Conservation (phyloP, 495 filamentous ascomycete genomes). For the Tuber melanosporum region DNA sequence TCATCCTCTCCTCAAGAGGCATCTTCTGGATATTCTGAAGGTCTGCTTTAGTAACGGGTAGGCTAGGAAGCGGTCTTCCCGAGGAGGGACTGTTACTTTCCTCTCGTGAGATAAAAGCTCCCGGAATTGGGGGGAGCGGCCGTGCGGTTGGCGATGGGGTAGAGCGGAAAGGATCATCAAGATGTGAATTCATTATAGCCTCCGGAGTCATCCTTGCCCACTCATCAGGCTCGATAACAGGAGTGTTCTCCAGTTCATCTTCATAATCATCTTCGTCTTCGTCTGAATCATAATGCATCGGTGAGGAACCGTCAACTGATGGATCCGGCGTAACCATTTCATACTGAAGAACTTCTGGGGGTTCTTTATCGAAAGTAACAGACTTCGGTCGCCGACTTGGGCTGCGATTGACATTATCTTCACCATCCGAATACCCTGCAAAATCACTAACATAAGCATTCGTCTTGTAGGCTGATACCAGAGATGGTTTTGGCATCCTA, state of each 20-base stretch:
- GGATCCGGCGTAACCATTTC: conserved; percentile 94
- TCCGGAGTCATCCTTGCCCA: conserved; percentile 75
- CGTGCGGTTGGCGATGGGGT: conserved; percentile 41
- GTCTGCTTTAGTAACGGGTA: conserved; percentile 43
- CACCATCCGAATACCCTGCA: conserved; percentile 62
- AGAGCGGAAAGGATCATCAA: conserved; percentile 60
- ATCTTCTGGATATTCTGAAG: conserved; percentile 43
- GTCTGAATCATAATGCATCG: conserved; percentile 80
- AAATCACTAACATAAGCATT: conserved; percentile 61
- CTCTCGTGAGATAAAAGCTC: conserved; percentile 26
- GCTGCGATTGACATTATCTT: conserved; percentile 57
- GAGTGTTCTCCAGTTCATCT: conserved; percentile 93
- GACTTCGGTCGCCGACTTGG: conserved; percentile 83
- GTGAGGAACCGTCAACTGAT: conserved; percentile 79
- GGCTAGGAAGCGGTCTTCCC: conserved; percentile 37
- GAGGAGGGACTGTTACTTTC: conserved; percentile 47
- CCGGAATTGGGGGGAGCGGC: conserved; percentile 41
- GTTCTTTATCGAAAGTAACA: conserved; percentile 90
- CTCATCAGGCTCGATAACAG: conserved; percentile 90
- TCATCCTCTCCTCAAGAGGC: conserved; percentile 45
- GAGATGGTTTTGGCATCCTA: conserved; percentile 77
- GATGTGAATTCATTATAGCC: conserved; percentile 49
- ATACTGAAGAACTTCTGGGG: conserved; percentile 91
- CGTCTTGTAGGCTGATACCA: conserved; percentile 64
- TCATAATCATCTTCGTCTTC: conserved; percentile 65